phyloP scores from a whole-genome alignment of 2,329 filamentous ascomycete species.

The Onygenales sp. region DNA sequence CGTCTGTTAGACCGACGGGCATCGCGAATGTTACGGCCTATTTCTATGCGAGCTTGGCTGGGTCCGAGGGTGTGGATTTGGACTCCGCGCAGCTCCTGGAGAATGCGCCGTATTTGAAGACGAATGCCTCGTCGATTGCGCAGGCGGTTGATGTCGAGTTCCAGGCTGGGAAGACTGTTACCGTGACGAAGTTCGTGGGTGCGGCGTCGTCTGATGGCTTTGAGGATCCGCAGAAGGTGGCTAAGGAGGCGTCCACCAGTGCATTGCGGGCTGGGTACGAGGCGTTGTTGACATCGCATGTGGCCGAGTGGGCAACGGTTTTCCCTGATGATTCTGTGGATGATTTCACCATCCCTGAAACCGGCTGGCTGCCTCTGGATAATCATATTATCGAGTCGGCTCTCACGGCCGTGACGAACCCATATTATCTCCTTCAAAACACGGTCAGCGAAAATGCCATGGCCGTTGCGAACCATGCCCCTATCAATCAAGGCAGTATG shows the following conservation, averaged over 20 bases:
- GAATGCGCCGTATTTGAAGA: conserved; percentile 40
- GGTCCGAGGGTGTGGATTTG: conserved; percentile 31
- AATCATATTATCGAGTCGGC: conserved; percentile 45
- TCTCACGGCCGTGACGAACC: conserved; percentile 39
- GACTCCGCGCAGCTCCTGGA: conserved; percentile 35
- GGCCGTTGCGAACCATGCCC: conserved; percentile 37
- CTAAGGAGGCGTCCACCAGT: conserved; percentile 44
- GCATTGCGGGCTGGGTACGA: conserved; percentile 47
- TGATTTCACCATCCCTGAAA: conserved; percentile 47
- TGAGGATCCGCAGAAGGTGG: conserved; percentile 44
- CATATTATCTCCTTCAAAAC: conserved; percentile 40
- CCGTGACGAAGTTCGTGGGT: conserved; percentile 58
- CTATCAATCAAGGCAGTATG: conserved; percentile 54
- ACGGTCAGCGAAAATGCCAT: conserved; percentile 46
- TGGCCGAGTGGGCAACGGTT: conserved; percentile 52
- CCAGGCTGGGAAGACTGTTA: conserved; percentile 42
- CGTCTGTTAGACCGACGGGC: conserved; percentile 54
- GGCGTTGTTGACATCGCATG: conserved; percentile 47
- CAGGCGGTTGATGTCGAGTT: conserved; percentile 49
- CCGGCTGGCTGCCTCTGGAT: conserved; percentile 49
- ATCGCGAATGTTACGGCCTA: conserved; percentile 55
- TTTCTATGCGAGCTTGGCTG: conserved; percentile 38
- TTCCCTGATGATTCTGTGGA: conserved; percentile 56
- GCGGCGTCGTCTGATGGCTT: conserved; percentile 62
- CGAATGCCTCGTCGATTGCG: conserved; percentile 55